These are phyloP conservation scores for Penicillium coprophilum DNA, from an alignment of 495 filamentous ascomycete genomes.

Conservation along the genomic window DNA sequence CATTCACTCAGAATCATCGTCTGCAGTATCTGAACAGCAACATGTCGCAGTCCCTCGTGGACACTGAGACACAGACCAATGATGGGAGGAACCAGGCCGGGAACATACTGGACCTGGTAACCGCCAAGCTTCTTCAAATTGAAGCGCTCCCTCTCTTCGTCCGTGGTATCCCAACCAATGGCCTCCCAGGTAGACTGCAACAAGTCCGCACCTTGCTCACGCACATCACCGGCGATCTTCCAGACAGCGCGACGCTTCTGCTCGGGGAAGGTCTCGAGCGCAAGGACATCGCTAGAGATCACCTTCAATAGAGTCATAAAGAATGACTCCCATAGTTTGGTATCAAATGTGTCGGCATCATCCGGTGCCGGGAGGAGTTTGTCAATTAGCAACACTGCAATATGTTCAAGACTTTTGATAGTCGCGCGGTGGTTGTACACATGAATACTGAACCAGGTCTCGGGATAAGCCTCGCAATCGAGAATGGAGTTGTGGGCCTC, in stretches of 20 bases:
- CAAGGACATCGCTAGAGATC: slow-evolving; percentile 81
- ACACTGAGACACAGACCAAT: slow-evolving; percentile 94
- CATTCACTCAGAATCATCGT: slow-evolving; percentile 99
- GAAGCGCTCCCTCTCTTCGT: slow-evolving; percentile 71
- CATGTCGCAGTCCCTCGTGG: slow-evolving; percentile 83
- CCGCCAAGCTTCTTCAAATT: slow-evolving; percentile 84
- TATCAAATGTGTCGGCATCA: slow-evolving; percentile 90
- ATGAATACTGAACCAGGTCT: slow-evolving; percentile 86
- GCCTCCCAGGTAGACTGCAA: slow-evolving; percentile 87
- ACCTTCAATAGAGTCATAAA: slow-evolving; percentile 87
- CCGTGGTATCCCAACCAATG: slow-evolving; percentile 90
- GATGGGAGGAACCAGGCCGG: slow-evolving; percentile 83
- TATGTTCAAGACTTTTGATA: slow-evolving; percentile 81
- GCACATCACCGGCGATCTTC: slow-evolving; percentile 97
- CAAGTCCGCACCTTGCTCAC: slow-evolving; percentile 85
- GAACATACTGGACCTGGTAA: slow-evolving; percentile 98
- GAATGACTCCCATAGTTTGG: slow-evolving; percentile 89
- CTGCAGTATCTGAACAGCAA: slow-evolving; percentile 89
- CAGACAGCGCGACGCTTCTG: slow-evolving; percentile 94
- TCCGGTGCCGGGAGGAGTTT: slow-evolving; percentile 82
- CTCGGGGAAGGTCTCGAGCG: slow-evolving; percentile 94
- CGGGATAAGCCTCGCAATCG: slow-evolving; percentile 85
- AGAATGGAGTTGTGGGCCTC: slow-evolving; percentile 88
- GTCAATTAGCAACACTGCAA: slow-evolving; percentile 73
- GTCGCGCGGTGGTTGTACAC: slow-evolving; percentile 93